These are phyloP conservation scores for Elsinoe fawcettii DNA, from an alignment of 2,329 filamentous ascomycete species.

Conservation along the genomic window DNA sequence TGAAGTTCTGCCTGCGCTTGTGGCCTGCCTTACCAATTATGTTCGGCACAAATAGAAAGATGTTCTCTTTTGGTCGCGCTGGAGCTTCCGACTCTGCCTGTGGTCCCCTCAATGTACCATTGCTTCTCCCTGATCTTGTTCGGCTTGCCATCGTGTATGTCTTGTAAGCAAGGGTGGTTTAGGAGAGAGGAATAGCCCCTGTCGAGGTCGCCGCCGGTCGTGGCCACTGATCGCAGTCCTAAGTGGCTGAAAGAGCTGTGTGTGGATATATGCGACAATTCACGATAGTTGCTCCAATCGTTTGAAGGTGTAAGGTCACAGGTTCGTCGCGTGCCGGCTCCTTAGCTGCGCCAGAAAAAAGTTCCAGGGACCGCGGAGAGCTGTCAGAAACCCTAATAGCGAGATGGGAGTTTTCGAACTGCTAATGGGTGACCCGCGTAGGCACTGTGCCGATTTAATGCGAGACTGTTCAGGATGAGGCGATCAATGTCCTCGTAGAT, in stretches of 20 bases:
- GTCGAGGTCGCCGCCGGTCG: neutral
- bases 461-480: neutral
- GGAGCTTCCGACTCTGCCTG: neutral
- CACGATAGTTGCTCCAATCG: too few species aligned
- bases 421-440: too few species aligned
- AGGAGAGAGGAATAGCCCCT: neutral
- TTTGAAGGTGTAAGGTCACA: neutral
- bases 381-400: neutral
- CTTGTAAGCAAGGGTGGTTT: neutral
- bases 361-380: neutral
- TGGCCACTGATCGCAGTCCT: neutral
- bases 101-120: conserved; percentile 5
- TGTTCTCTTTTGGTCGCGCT: conserved; percentile 42
- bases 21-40: conserved; percentile 38
- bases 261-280: too few species aligned
- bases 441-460: too few species aligned
- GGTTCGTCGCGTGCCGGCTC: neutral
- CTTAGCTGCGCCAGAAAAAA: neutral
- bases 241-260: too few species aligned
- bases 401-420: too few species aligned
- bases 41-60: conserved; percentile 48
- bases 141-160: conserved; percentile 1
- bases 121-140: conserved; percentile 8
- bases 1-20: neutral
- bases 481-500: neutral